Evolutionary conservation across 768 basidiomycete species (phyloP), one percentile per base, ranked within the genome.

Genomic region (Rossbeevera mucosa): DNA sequence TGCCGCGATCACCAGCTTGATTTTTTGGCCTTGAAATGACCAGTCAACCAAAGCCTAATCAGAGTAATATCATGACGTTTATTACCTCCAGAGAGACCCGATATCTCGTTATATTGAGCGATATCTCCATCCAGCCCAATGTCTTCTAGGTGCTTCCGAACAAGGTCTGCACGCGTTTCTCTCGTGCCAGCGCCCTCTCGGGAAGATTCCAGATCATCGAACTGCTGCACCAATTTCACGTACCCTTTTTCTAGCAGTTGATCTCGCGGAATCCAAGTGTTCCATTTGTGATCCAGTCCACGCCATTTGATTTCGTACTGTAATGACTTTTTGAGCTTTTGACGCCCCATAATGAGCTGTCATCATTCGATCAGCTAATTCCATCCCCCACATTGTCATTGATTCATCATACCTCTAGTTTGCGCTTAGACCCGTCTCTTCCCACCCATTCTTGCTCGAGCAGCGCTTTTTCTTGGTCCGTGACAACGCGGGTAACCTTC

Each of bases 101-200:
- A 81, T 64, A 97, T 94, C 73, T 98, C 94, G 64, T 96, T 95
- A 73, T 98, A 97, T 71, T 96, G 92, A 11, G 94, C 94, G 54
- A 97, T 97, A 73, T 97, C 92, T 40, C 94, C 94, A 72, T 97
- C 92, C 33, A 98, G 78, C 30, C 94, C 95, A 59, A 98, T 91
- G 59, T 94, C 94, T 70, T 96, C 93, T 43, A 98, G 73, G 60
- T 94, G 91, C 71, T 94, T 91, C 59, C 94, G 81, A 44, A 97
- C 89, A 44, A 90, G 74, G 61, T 84, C 79, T 14, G 82, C 81
- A 30, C 85, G 73, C 5, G 93, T 95, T 59, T 98, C 94, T 40
- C 93, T 84, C 26, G 86, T 75, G 46, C 94, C 95, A 51, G 95
- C 93, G 55, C 94, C 94, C 71, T 98, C 94, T 59, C 95, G 76